These are phyloP conservation scores for Trichosporon sp. DNA, from an alignment of 1,284 basidiomycete genomes.

Conservation along the genomic window DNA sequence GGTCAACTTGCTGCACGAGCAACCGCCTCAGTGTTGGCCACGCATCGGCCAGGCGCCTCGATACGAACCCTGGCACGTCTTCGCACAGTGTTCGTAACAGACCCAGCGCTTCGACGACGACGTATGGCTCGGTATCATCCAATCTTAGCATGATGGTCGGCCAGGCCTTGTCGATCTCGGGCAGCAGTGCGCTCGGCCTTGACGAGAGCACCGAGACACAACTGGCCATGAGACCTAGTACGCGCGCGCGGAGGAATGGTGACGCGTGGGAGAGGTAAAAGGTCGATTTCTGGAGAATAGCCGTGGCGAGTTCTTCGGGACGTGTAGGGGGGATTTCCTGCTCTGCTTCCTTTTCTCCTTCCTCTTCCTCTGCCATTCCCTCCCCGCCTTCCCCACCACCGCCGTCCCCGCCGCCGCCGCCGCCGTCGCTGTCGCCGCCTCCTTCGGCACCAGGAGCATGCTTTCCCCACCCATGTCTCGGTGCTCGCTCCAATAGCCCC, in stretches of 20 bases:
- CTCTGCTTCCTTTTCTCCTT: conserved; percentile 48
- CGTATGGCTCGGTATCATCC: conserved; percentile 64
- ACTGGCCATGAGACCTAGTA: conserved; percentile 65
- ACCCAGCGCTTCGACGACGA: conserved; percentile 65
- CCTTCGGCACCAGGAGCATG: conserved; percentile 11
- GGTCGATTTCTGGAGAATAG: conserved; percentile 76
- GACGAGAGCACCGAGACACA: conserved; percentile 63
- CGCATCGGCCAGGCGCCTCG: conserved; percentile 70
- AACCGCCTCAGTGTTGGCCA: conserved; percentile 73
- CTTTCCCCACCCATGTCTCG: conserved; percentile 49
- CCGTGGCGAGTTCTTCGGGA: conserved; percentile 66
- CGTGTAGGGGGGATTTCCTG: conserved; percentile 58
- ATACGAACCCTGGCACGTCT: conserved; percentile 76
- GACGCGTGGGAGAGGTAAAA: conserved; percentile 85
- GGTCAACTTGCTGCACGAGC: conserved; percentile 56
- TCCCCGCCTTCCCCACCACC: conserved; percentile 26
- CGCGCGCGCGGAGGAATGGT: conserved; percentile 70
- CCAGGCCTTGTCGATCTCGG: conserved; percentile 79
- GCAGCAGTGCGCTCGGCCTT: conserved; percentile 63
- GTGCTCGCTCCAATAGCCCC: conserved; percentile 59
- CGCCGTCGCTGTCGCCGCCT: too few species aligned
- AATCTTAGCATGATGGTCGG: conserved; percentile 79
- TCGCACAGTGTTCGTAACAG: conserved; percentile 63
- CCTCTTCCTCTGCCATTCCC: conserved; percentile 1
- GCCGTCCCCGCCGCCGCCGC: conserved; percentile 23